A percentile compares a stretch with the other conserved stretches of the same genome.
Evolutionary conservation across 129 eudicot species (phyloP).

Genomic region (Silybum marianum): DNA sequence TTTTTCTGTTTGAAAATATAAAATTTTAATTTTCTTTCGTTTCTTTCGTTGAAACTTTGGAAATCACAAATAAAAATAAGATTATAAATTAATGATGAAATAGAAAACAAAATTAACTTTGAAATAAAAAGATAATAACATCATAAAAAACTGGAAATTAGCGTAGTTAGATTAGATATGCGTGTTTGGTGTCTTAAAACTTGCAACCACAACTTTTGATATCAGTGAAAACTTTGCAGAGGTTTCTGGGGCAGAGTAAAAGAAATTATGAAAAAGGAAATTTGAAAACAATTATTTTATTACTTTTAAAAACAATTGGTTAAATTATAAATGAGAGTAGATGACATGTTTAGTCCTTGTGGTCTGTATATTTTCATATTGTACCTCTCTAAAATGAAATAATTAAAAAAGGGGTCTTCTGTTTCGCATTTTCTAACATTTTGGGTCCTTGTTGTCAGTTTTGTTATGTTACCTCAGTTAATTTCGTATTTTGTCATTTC

Average conservation of each 20-base stretch:
- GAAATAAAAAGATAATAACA: constrained; percentile 12
- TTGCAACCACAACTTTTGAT: constrained; percentile 56
- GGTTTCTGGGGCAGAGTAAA: constrained; percentile 49
- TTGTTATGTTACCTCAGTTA: too few species aligned
- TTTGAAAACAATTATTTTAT: not conserved
- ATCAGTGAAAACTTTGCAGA: constrained; percentile 47
- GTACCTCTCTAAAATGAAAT: too few species aligned
- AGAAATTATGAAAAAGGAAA: constrained; percentile 15
- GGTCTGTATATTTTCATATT: not conserved
- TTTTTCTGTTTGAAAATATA: too few species aligned
- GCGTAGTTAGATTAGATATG: not conserved
- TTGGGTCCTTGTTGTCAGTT: too few species aligned
- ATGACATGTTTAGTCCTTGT: not conserved
- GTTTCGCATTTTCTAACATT: too few species aligned
- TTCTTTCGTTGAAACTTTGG: too few species aligned
- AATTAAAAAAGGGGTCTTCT: too few species aligned
- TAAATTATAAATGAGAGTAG: too few species aligned
- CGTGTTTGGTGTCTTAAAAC: constrained; percentile 35
- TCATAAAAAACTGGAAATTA: not conserved
- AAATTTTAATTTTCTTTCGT: too few species aligned
- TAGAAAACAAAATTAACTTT: not conserved
- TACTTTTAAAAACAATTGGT: not conserved
- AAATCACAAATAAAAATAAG: too few species aligned
- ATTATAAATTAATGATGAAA: not conserved
- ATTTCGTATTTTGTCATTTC: too few species aligned